These are phyloP conservation scores for Globisporangium polare DNA, from an alignment of 352 stramenopile genomes.

Conservation along the genomic window DNA sequence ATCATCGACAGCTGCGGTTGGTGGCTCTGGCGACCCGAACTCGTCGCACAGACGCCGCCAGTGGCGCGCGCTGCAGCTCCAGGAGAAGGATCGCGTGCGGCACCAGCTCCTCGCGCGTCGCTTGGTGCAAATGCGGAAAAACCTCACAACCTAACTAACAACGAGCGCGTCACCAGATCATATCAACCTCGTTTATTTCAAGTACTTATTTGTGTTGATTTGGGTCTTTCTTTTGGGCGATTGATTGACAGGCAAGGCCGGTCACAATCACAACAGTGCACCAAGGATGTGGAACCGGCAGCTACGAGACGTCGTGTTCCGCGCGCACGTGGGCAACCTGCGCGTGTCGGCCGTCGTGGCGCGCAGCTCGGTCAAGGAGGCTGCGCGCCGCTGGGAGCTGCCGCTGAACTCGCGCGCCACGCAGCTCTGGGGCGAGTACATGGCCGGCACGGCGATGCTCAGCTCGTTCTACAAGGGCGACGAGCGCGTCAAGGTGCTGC, in stretches of 20 bases:
- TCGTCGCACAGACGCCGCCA: slow-evolving; percentile 27
- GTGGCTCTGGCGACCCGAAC: background rate
- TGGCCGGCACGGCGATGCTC: slow-evolving; percentile 81
- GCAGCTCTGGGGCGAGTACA: slow-evolving; percentile 85
- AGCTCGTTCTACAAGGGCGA: slow-evolving; percentile 86
- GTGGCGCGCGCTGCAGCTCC: slow-evolving; percentile 50
- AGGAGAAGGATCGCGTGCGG: slow-evolving; percentile 60
- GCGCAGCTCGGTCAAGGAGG: slow-evolving; percentile 48
- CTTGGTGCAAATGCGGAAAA: slow-evolving; percentile 50
- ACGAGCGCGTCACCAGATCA: too few relatives aligned
- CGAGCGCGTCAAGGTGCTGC: slow-evolving; percentile 74
- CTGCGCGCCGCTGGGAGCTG: slow-evolving; percentile 53
- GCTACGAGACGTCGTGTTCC: slow-evolving; percentile 64
- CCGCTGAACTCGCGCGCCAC: slow-evolving; percentile 34
- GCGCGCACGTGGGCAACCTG: slow-evolving; percentile 77
- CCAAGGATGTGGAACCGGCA: slow-evolving; percentile 44
- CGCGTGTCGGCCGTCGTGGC: slow-evolving; percentile 76
- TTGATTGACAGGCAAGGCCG: slow-evolving; percentile 5
- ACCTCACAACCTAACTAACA: slow-evolving; percentile 29
- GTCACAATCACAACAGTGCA: slow-evolving; percentile 6
- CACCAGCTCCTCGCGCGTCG: slow-evolving; percentile 43
- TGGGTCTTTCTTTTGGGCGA: too few relatives aligned
- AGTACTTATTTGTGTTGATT: too few relatives aligned
- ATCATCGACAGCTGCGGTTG: slow-evolving; percentile 5
- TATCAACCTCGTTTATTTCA: too few relatives aligned